Evolutionary conservation across 2,329 filamentous ascomycete species (phyloP).

Genomic region (Stagonosporopsis chrysanthemi): DNA sequence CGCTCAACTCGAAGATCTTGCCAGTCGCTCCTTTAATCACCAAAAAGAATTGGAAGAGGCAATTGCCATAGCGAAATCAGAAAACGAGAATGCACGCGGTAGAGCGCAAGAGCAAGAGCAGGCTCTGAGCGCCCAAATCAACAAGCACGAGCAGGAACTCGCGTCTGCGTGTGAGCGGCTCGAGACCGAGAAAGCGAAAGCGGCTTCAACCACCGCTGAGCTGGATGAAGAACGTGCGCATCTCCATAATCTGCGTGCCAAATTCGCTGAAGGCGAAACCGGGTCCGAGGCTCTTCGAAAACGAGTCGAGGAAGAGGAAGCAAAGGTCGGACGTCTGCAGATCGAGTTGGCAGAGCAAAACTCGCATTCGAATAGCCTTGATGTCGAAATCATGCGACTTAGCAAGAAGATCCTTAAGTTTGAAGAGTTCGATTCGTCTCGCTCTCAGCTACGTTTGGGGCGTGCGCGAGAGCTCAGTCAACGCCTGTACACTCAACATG

Average conservation of each 20-base stretch:
- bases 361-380: conserved; percentile 76
- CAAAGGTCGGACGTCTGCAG: conserved; percentile 70
- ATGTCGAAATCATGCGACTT: conserved; percentile 75
- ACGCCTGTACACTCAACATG: conserved; percentile 81
- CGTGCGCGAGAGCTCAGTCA: conserved; percentile 85
- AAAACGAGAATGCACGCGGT: conserved; percentile 53
- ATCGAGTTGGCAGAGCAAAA: conserved; percentile 77
- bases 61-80: conserved; percentile 55
- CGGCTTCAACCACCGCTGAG: conserved; percentile 57
- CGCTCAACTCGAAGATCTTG: conserved; percentile 55
- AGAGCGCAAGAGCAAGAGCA: conserved; percentile 52
- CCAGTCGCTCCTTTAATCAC: conserved; percentile 53
- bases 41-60: conserved; percentile 56
- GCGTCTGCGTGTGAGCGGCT: conserved; percentile 53
- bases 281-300: conserved; percentile 81
- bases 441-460: conserved; percentile 73
- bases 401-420: conserved; percentile 69
- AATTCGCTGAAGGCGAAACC: conserved; percentile 82
- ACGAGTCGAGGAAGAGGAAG: conserved; percentile 77
- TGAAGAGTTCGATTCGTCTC: conserved; percentile 56
- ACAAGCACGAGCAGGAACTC: conserved; percentile 49
- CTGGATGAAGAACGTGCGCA: conserved; percentile 73
- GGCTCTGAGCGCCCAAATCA: conserved; percentile 47
- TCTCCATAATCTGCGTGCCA: conserved; percentile 70
- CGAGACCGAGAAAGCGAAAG: conserved; percentile 57